A percentile compares a stretch with the other conserved stretches of the same genome.
These are phyloP conservation scores for Durio zibethinus DNA, from an alignment of 345 rosid species.

Conservation along the genomic window DNA sequence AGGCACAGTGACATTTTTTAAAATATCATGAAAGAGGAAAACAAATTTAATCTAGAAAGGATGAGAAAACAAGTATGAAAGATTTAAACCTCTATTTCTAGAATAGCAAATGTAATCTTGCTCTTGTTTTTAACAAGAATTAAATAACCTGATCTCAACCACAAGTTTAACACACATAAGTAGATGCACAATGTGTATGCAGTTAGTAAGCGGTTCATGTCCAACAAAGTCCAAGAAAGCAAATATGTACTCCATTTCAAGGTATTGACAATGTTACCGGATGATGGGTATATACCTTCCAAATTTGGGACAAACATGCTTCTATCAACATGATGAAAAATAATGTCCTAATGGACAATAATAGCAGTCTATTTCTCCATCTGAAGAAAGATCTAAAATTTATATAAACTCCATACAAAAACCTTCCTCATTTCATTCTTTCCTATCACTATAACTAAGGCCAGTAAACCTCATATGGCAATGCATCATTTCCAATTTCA, in stretches of 20 bases:
- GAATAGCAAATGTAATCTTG: not conserved
- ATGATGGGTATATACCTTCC: not conserved
- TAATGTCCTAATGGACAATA: not conserved
- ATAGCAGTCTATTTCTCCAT: not conserved
- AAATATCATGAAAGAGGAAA: not conserved
- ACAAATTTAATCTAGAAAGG: not conserved
- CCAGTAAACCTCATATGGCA: not conserved
- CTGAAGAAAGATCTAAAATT: not conserved
- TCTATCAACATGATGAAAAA: not conserved
- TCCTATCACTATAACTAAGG: not conserved
- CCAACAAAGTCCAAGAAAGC: not conserved
- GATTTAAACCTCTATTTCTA: not conserved
- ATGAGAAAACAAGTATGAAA: not conserved
- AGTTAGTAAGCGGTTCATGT: not conserved
- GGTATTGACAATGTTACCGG: not conserved
- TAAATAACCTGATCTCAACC: not conserved
- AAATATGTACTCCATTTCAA: not conserved
- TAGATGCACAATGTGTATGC: not conserved
- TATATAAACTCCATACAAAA: not conserved
- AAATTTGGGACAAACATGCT: not conserved
- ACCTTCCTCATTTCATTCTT: not conserved
- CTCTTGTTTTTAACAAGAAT: not conserved
- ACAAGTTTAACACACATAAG: not conserved
- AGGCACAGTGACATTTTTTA: not conserved
- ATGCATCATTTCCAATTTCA: not conserved